These are phyloP conservation scores for Entomortierella lignicola DNA, from an alignment of 192 early-diverging fungal species.

Conservation along the genomic window DNA sequence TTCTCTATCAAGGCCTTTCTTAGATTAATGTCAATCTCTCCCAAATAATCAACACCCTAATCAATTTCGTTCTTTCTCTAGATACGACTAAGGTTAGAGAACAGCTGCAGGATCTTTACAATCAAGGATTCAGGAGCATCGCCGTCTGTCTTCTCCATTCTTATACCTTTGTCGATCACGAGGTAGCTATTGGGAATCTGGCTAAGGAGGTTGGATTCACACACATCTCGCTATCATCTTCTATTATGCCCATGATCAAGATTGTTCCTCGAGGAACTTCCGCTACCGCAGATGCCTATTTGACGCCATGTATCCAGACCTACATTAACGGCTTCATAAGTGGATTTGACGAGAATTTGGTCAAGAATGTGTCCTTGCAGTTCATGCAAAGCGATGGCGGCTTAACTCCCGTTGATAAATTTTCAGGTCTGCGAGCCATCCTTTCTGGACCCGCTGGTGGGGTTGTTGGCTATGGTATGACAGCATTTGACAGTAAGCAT, in stretches of 20 bases:
- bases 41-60: too few species aligned
- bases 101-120: constrained; percentile 71
- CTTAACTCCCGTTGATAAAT: constrained; percentile 84
- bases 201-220: constrained; percentile 83
- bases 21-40: too few species aligned
- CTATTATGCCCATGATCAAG: constrained; percentile 93
- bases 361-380: constrained; percentile 68
- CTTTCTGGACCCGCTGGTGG: constrained; percentile 96
- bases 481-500: constrained; percentile 59
- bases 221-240: constrained; percentile 86
- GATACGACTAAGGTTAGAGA: constrained; percentile 68
- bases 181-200: constrained; percentile 72
- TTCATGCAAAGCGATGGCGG: constrained; percentile 99
- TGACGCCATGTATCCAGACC: constrained; percentile 90
- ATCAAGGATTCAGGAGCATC: constrained; percentile 83
- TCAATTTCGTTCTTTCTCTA: constrained; percentile 7
- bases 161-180: constrained; percentile 91
- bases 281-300: constrained; percentile 91
- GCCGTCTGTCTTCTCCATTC: constrained; percentile 96
- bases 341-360: constrained; percentile 84
- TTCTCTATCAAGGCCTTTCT: too few species aligned
- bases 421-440: constrained; percentile 90
- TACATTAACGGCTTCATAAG: constrained; percentile 88
- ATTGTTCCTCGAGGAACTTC: constrained; percentile 94
- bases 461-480: constrained; percentile 83